phyloP scores from a whole-genome alignment of 2,329 filamentous ascomycete genomes.

The Paraphaeosphaeria sporulosa region DNA sequence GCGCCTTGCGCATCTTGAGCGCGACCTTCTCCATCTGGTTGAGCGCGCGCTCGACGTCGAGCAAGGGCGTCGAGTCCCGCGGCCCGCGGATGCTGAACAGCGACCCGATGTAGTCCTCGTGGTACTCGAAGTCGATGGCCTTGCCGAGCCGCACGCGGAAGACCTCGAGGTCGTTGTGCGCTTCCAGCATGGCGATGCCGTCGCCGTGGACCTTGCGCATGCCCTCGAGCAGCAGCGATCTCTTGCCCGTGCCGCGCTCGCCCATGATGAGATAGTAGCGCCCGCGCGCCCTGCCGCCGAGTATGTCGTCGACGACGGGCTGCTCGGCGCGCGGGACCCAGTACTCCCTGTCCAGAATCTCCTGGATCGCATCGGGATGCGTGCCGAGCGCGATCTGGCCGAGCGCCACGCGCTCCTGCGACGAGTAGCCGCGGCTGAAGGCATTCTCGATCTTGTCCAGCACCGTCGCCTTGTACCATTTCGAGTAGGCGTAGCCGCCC shows the following conservation, averaged over 20 bases:
- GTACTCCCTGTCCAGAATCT: conserved; percentile 60
- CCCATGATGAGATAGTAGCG: conserved; percentile 93
- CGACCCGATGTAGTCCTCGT: conserved; percentile 96
- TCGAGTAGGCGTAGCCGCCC: conserved; percentile 57
- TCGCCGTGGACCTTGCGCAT: conserved; percentile 93
- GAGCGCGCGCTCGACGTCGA: conserved; percentile 95
- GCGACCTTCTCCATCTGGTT: conserved; percentile 99
- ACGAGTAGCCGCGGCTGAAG: conserved; percentile 88
- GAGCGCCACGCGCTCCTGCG: conserved; percentile 63
- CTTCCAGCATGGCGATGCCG: conserved; percentile 93
- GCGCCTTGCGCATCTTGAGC: conserved; percentile 68
- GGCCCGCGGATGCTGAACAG: conserved; percentile 95
- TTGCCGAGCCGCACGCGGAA: conserved; percentile 93
- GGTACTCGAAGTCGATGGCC: conserved; percentile 93
- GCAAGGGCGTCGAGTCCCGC: conserved; percentile 85
- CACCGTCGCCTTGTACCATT: conserved; percentile 84
- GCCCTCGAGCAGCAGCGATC: conserved; percentile 92
- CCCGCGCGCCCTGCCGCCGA: conserved; percentile 74
- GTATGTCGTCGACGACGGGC: conserved; percentile 78
- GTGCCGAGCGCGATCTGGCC: conserved; percentile 63
- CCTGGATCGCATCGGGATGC: conserved; percentile 28
- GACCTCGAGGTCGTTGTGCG: conserved; percentile 92
- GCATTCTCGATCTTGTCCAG: conserved; percentile 92
- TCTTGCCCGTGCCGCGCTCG: conserved; percentile 96
- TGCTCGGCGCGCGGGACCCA: conserved; percentile 91